Conservation (phyloP, 2,329 filamentous ascomycete species). For the Diaporthe aspalathi region DNA sequence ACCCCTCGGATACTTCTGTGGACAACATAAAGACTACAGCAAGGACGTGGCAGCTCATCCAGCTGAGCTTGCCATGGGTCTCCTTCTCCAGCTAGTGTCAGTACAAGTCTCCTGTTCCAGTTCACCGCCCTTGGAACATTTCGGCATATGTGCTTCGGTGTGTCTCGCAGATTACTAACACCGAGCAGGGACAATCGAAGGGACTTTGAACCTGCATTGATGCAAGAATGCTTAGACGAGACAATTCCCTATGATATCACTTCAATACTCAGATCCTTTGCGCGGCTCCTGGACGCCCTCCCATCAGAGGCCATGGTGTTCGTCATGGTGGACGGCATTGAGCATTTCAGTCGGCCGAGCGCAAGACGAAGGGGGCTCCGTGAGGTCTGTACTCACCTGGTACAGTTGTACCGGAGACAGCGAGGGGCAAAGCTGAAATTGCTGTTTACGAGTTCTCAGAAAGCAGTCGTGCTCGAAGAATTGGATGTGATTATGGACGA, state of each 20-base stretch:
- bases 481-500: not conserved
- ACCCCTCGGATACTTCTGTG: not conserved
- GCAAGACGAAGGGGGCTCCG: not conserved
- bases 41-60: not conserved
- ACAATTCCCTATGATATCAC: not conserved
- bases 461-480: not conserved
- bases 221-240: not conserved
- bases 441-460: not conserved
- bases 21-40: not conserved
- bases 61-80: not conserved
- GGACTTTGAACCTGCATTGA: not conserved
- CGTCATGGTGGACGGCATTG: not conserved
- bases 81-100: not conserved
- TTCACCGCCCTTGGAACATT: too few species aligned
- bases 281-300: not conserved
- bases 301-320: not conserved
- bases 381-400: not conserved
- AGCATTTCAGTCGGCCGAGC: not conserved
- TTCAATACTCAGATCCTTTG: not conserved
- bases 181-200: too few species aligned
- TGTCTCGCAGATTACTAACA: too few species aligned
- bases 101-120: too few species aligned
- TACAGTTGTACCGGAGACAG: not conserved
- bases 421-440: not conserved
- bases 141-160: too few species aligned